phyloP scores from a whole-genome alignment of 2,329 filamentous ascomycete genomes.

The Metarhizium brunneum region DNA sequence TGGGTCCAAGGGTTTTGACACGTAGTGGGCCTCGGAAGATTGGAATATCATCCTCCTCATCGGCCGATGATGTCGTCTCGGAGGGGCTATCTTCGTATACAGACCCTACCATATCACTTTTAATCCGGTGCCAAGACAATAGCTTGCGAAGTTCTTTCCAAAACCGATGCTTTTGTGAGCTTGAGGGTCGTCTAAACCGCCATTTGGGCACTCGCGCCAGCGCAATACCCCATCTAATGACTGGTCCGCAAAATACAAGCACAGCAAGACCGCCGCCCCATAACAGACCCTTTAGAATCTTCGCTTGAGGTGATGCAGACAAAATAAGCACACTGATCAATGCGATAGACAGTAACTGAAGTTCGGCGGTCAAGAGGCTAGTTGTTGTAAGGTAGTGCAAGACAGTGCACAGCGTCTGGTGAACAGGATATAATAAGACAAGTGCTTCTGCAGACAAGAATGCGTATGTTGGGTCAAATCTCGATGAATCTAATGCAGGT shows the following conservation, averaged over 20 bases:
- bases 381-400: conserved; percentile 79
- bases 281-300: conserved; percentile 76
- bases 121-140: conserved; percentile 39
- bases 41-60: conserved; percentile 17
- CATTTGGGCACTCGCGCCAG: conserved; percentile 84
- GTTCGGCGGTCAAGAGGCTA: conserved; percentile 76
- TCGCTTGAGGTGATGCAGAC: conserved; percentile 69
- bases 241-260: conserved; percentile 61
- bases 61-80: conserved; percentile 21
- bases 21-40: conserved; percentile 13
- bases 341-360: conserved; percentile 75
- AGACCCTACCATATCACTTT: conserved; percentile 24
- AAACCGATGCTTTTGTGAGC: conserved; percentile 23
- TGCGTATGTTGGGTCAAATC: conserved; percentile 24
- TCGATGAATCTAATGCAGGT: conserved; percentile 19
- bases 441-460: conserved; percentile 44
- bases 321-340: conserved; percentile 76
- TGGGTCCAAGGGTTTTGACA: conserved; percentile 21
- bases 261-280: conserved; percentile 76
- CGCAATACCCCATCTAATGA: conserved; percentile 75
- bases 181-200: conserved; percentile 61
- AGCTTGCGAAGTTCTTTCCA: conserved; percentile 31
- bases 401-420: conserved; percentile 65
- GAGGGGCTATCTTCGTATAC: conserved; percentile 21
- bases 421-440: conserved; percentile 68